A percentile compares a stretch with the other conserved stretches of the same genome.
Evolutionary conservation across 2,329 filamentous ascomycete genomes (phyloP).

Genomic region (Botrytis galanthina): DNA sequence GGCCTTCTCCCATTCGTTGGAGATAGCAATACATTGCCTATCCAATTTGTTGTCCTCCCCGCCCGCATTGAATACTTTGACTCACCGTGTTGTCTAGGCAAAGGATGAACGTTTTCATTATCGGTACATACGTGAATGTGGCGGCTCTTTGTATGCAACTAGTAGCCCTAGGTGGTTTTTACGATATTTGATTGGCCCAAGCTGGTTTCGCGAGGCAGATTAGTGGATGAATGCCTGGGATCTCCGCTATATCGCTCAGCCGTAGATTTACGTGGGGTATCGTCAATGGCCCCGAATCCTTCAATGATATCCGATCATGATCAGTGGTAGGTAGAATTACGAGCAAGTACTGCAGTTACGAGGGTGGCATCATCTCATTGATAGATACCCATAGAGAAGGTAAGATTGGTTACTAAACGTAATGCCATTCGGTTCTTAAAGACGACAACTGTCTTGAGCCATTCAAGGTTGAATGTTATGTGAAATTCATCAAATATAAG

Average conservation of each 20-base stretch:
- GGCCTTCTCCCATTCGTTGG: constrained; percentile 6
- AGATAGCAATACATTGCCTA: constrained; percentile 12
- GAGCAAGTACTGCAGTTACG: neutral
- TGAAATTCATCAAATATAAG: neutral
- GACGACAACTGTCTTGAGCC: neutral
- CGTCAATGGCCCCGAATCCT: neutral
- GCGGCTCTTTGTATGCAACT: neutral
- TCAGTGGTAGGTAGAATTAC: constrained; percentile 11
- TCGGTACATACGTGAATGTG: constrained; percentile 1
- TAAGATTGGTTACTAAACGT: neutral
- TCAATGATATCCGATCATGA: neutral
- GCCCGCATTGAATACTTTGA: neutral
- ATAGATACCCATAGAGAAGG: neutral
- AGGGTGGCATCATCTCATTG: neutral
- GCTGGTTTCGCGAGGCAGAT: neutral
- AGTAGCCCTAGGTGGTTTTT: neutral
- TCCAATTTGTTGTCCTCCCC: too few species aligned
- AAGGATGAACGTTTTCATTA: neutral
- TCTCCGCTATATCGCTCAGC: constrained; percentile 2
- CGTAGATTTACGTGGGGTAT: constrained; percentile 8
- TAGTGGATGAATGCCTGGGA: neutral
- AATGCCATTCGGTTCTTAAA: neutral
- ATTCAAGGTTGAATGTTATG: neutral
- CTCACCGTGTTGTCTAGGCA: constrained; percentile 13
- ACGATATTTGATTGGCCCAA: neutral